phyloP scores from a whole-genome alignment of 2,329 filamentous ascomycete genomes.

The Colletotrichum coccodes region DNA sequence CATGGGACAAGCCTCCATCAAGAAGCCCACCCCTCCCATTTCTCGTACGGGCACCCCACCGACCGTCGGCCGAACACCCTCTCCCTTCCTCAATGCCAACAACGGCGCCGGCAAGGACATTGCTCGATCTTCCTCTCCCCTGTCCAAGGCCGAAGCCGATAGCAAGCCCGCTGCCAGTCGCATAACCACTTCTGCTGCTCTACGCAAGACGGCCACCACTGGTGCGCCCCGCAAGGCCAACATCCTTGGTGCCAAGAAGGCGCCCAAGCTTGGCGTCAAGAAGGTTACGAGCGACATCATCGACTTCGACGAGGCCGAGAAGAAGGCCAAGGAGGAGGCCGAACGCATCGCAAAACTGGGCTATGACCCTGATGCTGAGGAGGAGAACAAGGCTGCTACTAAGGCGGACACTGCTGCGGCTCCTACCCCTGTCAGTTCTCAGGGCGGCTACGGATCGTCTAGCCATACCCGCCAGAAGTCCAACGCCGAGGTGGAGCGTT shows the following conservation, averaged over 20 bases:
- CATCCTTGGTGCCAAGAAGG: slow-evolving; percentile 87
- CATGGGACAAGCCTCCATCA: slow-evolving; percentile 98
- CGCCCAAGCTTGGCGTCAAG: slow-evolving; percentile 89
- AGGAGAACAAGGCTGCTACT: slow-evolving; percentile 55
- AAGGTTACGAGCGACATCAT: slow-evolving; percentile 85
- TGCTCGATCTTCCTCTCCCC: slow-evolving; percentile 84
- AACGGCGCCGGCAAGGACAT: slow-evolving; percentile 77
- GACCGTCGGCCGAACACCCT: slow-evolving; percentile 81
- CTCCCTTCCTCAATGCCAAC: slow-evolving; percentile 87
- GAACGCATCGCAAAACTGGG: slow-evolving; percentile 95
- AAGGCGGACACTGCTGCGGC: slow-evolving; percentile 71
- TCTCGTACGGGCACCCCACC: slow-evolving; percentile 90
- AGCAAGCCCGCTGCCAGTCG: slow-evolving; percentile 73
- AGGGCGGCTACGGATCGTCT: slow-evolving; percentile 71
- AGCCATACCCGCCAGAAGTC: slow-evolving; percentile 68
- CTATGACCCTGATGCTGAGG: slow-evolving; percentile 92
- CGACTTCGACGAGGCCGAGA: slow-evolving; percentile 97
- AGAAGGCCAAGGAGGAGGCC: slow-evolving; percentile 96
- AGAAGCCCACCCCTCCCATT: slow-evolving; percentile 92
- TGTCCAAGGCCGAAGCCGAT: slow-evolving; percentile 68
- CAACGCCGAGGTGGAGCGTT: slow-evolving; percentile 83
- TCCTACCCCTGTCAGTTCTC: slow-evolving; percentile 80
- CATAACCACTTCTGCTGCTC: slow-evolving; percentile 81
- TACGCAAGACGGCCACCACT: slow-evolving; percentile 77
- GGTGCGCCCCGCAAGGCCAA: slow-evolving; percentile 81